Evolutionary conservation across 371 early-diverging fungal species (phyloP), one percentile per base, ranked within the genome.

Genomic region (Mortierella sp.): DNA sequence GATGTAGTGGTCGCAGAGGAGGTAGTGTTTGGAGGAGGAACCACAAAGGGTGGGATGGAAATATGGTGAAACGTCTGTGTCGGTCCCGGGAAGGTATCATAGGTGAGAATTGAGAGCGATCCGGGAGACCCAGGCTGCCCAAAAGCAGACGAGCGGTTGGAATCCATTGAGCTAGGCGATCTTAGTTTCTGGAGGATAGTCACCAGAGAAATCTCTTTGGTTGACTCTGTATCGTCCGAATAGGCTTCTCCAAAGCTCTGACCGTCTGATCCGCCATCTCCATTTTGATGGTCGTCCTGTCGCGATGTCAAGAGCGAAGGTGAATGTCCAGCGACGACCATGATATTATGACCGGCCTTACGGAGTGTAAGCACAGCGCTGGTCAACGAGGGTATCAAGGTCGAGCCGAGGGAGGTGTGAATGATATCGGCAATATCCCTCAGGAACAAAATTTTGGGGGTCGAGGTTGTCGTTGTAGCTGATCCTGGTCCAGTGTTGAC

Each of bases 401-500:
- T 60, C 14, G 87, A 68, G 13, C 88, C 88, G 57, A 88, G 81
- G 7, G 85, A 79, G 14, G 88, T 83, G 19, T 89, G 90, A 28
- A 89, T 80, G 79, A 91, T 91, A 5, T 88, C 88, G 19, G 85
- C 87, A 76, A 89, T 90, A 55, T 92, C 92, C 58, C 90, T 84
- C 63, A 92, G 70, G 55, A 90, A 91, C 34, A 91, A 72, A 34
- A 92, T 75, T 44, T 90, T 90, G 6, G 80, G 89, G 70, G 72
- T 42, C 38, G 81, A 34, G 57, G 79, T 72, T 50, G 19, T 42
- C 28, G 73, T 70, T 26, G 52, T 19, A 3, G 74, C 55, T 26
- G 60, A 24, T 71, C 42, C 63, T 34, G 42, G 50, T 70, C 68
- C 42, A 21, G 38, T 10, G 0, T 10, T 68, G 10, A 7, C 34